A percentile compares a stretch with the other conserved stretches of the same genome.
Conservation (phyloP, 2,329 filamentous ascomycete species). For the Xylariaceae sp. region DNA sequence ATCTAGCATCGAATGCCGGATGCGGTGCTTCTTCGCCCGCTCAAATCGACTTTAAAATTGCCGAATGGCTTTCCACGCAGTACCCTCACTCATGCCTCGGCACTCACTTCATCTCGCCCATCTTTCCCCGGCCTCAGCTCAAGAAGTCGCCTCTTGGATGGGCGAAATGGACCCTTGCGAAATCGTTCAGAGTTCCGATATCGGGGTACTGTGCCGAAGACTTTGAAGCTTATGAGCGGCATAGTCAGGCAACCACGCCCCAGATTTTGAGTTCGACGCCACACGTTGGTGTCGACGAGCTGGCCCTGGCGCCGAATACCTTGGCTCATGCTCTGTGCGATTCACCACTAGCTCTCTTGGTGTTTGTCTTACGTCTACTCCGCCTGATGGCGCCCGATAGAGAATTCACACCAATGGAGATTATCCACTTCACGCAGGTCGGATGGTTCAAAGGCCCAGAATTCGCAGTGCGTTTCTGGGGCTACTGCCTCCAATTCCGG, state of each 20-base stretch:
- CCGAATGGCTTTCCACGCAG: constrained; percentile 42
- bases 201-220: constrained; percentile 53
- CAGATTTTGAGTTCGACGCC: constrained; percentile 17
- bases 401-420: constrained; percentile 43
- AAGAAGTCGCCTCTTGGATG: constrained; percentile 42
- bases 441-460: constrained; percentile 65
- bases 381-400: constrained; percentile 35
- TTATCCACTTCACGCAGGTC: constrained; percentile 56
- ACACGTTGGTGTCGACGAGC: constrained; percentile 28
- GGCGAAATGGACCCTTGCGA: constrained; percentile 53
- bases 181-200: constrained; percentile 41
- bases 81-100: constrained; percentile 50
- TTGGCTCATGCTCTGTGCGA: constrained; percentile 57
- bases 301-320: constrained; percentile 45
- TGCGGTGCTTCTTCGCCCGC: constrained; percentile 41
- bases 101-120: constrained; percentile 55
- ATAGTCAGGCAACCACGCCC: constrained; percentile 11
- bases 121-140: constrained; percentile 44
- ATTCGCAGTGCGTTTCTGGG: constrained; percentile 52
- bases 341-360: constrained; percentile 53
- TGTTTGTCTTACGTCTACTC: constrained; percentile 47
- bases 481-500: constrained; percentile 36
- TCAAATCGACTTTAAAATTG: constrained; percentile 47
- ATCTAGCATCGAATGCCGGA: constrained; percentile 51
- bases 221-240: constrained; percentile 37